Evolutionary conservation across 192 early-diverging fungal species (phyloP), one percentile per base, ranked within the genome.

Genomic region (Podila epigama): DNA sequence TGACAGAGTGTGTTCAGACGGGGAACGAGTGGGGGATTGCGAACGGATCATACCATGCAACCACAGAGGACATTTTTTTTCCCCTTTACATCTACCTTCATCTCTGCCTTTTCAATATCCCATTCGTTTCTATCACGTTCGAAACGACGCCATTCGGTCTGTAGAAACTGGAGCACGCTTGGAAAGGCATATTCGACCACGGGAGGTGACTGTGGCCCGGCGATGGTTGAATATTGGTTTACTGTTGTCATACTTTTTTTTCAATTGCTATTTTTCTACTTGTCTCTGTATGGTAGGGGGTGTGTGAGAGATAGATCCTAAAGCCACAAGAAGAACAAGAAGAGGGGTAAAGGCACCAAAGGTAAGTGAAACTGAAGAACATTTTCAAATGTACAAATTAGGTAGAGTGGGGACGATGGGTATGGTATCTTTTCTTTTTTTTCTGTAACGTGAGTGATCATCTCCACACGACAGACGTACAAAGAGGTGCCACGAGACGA

Each of bases 71-170:
- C n/a, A n/a, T n/a, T n/a, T n/a, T n/a, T n/a, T n/a, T n/a, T n/a
- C n/a, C n/a, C n/a, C n/a, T n/a, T n/a, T n/a, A n/a, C 25, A 54
- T 64, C 56, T 79, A 93, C 92, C 83, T 92, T 92, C 54, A 93
- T 83, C 68, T 92, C 92, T 25, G 90, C 82, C 63, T 84, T 82
- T 66, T 94, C 93, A 64, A 95, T 90, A 25, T 90, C 89, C 92
- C 94, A 95, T 64, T 95, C 93, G 66, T 92, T 94, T 18, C 91
- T 81, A 61, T 96, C 94, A 51, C 91, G 83, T 67, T 96, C 94
- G 67, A 87, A 93, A 22, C 86, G 80, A 40, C 94, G 75, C 92
- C 93, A 94, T 85, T 95, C 92, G 13, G 84, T 75, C 66, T 96
- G 94, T 8, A 96, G 82, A 61, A 86, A 96, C 67, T 93, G 92